Evolutionary conservation across 257 asterid genomes (phyloP), one percentile per base, ranked within the genome.

Genomic region (Solanum raphanifolium): DNA sequence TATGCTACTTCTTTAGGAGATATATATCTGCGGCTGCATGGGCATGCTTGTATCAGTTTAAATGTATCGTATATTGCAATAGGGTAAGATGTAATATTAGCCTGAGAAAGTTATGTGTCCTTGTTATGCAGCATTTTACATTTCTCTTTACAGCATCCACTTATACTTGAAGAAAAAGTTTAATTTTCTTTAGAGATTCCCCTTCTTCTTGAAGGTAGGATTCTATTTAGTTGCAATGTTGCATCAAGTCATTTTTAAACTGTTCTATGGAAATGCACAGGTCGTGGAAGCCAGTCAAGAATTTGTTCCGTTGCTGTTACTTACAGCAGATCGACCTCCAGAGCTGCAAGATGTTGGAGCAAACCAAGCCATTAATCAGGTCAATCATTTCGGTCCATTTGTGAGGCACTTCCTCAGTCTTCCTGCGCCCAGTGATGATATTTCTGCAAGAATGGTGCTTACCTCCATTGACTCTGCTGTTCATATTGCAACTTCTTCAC

Each of bases 251-350:
- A 2, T 86, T 71, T 25, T 36, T 68, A 60, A 86, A 72, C 43
- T 48, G 66, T 65, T 86, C 78, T 31, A 71, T 76, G 66, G 75
- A 73, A 58, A 88, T 89, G 41, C 87, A 87, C 88, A 97, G 99
- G 98, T 97, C 83, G 99, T 97, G 83, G 99, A 96, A 93, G 99
- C 99, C 52, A 94, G 99, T 90, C 98, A 97, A 92, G 95, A 92
- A 88, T 97, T 95, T 92, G 93, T 96, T 43, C 99, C 99, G 10
- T 90, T 97, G 90, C 86, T 97, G 82, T 89, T 96, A 87, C 99
- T 97, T 65, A 93, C 99, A 20, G 99, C 99, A 65, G 99, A 97
- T 83, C 99, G 99, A 78, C 99, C 99, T 89, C 95, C 98, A 0
- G 99, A 97, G 92, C 92, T 97, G 84, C 94, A 93, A 73, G 98